Evolutionary conservation across 495 filamentous ascomycete genomes (phyloP), one percentile per base, ranked within the genome.

Genomic region (Penicillium diatomitis): DNA sequence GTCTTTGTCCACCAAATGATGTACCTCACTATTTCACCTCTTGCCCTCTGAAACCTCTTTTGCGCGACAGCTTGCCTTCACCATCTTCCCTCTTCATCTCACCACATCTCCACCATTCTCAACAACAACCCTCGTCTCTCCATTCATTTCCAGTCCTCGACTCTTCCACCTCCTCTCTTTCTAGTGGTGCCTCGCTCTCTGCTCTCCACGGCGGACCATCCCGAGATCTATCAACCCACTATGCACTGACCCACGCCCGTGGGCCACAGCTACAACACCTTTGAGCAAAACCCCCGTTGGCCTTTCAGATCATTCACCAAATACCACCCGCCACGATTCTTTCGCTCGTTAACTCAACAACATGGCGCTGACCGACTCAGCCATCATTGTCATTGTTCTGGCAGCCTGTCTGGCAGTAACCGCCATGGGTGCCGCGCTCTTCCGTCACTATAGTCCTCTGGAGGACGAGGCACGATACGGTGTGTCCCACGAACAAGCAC

Each of bases 381-480:
- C 66, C 36, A 57, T 72, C 53, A 72, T 72, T 44, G 69, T 70
- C 42, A 69, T 72, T 47, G 67, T 72, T 39, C 63, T 72, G 11
- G 65, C 67, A 41, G 62, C 49, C 49, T 72, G 67, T 32, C 56
- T 72, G 32, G 66, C 58, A 37, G 38, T 56, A 10, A 66, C 66
- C 10, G 61, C 62, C 4, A 46, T 74, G 30, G 58, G 61, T 12
- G 68, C 66, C 34, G 63, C 68, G 1, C 48, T 70, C 40, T 61
- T 61, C 54, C 57, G 56, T 3, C 60, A 67, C 46, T 63, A 61
- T 44, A 55, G 49, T n/a, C 67, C 67, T 9, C 42, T 40, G 30
- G 60, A 60, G 1, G 41, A 50, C 1, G 44, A 52, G 11, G 27
- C 41, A 7, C 56, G 42, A 2, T 61, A 47, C 32, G 46, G 55